Evolutionary conservation across 257 asterid genomes (phyloP), one percentile per base, ranked within the genome.

Genomic region (Penstemon davidsonii): DNA sequence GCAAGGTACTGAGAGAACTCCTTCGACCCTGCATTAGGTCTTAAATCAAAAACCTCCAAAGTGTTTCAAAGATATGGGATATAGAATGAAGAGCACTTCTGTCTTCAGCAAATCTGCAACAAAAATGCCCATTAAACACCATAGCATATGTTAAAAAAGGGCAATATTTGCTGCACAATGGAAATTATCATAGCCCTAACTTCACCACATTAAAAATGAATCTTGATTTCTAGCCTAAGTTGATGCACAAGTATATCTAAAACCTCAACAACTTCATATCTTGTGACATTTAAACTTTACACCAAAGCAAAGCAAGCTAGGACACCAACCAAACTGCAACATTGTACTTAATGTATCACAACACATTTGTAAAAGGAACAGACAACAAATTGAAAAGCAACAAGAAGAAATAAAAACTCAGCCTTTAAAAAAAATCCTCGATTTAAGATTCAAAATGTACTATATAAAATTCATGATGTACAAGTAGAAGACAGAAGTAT

Each of bases 1-100:
- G 92, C 70, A 89, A 79, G 66, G 95, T 78, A 68, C 84, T 88
- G 19, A 83, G 64, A 37, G 87, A 78, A 83, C 89, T 80, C 67
- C 85, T 79, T 66, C 80, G 95, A 79, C 92, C 97, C 84, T 92
- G 95, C 98, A 92, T 92, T 77, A 68, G 80, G 85, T 81, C 79
- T 77, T 62, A 25, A 49, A 60, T 68, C 73, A 75, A 66, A 75
- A 33, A 37, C 69, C 46, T 45, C 41, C 51, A 49, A 76, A 41
- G 41, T 38, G 38, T 57, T 73, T 50, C 33, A 55, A 5, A 55
- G 42, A 55, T 47, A 57, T 33, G 42, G 72, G 50, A 64, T 62
- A 67, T 36, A 55, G 73, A 64, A 65, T 67, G 62, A 44, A 70
- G 12, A 5, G 57, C 50, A 38, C 68, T 59, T 64, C 37, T 15